phyloP scores from a whole-genome alignment of 225 moss, liverwort and hornwort genomes.

The Ulota crispa region DNA sequence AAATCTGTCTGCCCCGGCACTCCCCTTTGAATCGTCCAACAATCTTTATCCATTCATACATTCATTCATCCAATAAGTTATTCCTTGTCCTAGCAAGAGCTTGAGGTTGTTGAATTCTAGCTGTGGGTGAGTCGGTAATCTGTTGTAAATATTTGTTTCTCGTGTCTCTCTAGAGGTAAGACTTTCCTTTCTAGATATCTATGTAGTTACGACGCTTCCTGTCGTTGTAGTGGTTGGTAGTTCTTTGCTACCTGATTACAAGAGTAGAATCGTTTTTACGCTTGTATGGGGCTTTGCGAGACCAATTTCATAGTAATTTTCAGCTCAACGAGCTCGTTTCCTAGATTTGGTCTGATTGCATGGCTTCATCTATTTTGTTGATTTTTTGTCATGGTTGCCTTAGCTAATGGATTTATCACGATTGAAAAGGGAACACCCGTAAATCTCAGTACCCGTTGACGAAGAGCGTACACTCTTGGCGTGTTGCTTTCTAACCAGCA shows the following conservation, averaged over 20 bases:
- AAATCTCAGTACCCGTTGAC: not conserved
- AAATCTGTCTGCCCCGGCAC: slow-evolving; percentile 1
- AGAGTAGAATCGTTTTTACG: not conserved
- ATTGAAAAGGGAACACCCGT: not conserved
- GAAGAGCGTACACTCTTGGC: not conserved
- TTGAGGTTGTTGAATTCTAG: not conserved
- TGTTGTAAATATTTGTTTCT: slow-evolving; percentile 8
- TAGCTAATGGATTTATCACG: not conserved
- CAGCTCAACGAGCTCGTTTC: slow-evolving; percentile 11
- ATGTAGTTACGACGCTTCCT: not conserved
- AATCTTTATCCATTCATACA: slow-evolving; percentile 20
- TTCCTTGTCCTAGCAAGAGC: not conserved
- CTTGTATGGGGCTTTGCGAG: not conserved
- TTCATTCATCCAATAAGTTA: slow-evolving; percentile 25
- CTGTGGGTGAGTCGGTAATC: not conserved
- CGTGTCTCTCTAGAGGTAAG: not conserved
- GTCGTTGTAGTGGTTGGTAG: not conserved
- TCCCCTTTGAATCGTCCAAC: not conserved
- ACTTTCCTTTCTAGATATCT: not conserved
- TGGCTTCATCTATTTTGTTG: not conserved
- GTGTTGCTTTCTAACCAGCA: not conserved
- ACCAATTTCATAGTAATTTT: not conserved
- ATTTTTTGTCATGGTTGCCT: not conserved
- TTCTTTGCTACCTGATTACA: slow-evolving; percentile 6
- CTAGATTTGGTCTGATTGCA: not conserved